Evolutionary conservation across 106 monocot genomes (phyloP).

Genomic region (Chionographis japonica): DNA sequence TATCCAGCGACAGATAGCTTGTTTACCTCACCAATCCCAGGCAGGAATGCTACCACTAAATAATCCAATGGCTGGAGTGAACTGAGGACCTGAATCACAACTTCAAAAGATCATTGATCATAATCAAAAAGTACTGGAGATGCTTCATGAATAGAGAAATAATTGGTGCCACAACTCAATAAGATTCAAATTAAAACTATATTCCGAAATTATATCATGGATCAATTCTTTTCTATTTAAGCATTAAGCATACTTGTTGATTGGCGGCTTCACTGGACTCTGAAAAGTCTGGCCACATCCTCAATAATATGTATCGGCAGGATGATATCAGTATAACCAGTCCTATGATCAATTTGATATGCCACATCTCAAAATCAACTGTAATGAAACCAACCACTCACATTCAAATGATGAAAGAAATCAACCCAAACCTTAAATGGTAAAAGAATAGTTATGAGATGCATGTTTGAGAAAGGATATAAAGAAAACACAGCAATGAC

Average conservation of each 20-base stretch:
- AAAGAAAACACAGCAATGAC: too few species aligned
- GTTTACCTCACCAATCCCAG: constrained; percentile 90
- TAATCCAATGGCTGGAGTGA: constrained; percentile 71
- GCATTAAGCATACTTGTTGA: constrained; percentile 45
- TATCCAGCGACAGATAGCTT: background rate
- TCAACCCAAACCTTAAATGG: background rate
- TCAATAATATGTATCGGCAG: constrained; percentile 61
- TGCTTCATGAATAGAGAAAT: too few species aligned
- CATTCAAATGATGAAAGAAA: background rate
- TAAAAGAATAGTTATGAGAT: background rate
- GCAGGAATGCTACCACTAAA: constrained; percentile 69
- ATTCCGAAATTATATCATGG: too few species aligned
- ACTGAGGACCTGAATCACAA: constrained; percentile 55
- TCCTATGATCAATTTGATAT: constrained; percentile 55
- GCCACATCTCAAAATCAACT: constrained; percentile 84
- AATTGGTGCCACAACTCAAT: too few species aligned
- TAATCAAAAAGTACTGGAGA: too few species aligned
- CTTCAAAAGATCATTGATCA: background rate
- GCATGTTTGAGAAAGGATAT: too few species aligned
- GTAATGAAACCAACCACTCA: background rate
- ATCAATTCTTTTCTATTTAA: background rate
- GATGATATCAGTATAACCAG: constrained; percentile 67
- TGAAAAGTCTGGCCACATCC: constrained; percentile 79
- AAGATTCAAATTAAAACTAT: too few species aligned
- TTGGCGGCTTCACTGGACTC: constrained; percentile 92